Evolutionary conservation across 75 land plant species (phyloP).

Genomic region (Picea sitchensis): DNA sequence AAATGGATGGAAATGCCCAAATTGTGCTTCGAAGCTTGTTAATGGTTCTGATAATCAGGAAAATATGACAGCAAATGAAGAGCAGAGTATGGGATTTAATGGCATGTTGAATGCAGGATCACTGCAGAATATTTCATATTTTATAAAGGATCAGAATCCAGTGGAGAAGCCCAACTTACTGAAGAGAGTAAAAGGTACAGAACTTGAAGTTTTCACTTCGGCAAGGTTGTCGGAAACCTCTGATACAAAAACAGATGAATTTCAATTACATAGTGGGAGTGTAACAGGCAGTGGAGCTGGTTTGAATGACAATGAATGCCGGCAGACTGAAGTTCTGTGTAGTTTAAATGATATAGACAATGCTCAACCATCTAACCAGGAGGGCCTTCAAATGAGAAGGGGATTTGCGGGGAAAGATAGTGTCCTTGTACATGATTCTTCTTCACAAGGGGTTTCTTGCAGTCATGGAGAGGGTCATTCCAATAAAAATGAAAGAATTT

Average conservation of each 20-base stretch:
- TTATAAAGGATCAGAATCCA: neutral
- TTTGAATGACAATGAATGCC: neutral
- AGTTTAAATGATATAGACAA: neutral
- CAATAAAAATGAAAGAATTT: neutral
- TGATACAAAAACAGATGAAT: neutral
- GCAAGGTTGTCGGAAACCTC: neutral
- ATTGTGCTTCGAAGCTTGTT: slow-evolving; percentile 31
- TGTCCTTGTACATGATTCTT: neutral
- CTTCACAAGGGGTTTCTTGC: neutral
- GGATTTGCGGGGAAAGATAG: neutral
- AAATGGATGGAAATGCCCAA: slow-evolving; percentile 90
- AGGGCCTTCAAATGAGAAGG: neutral
- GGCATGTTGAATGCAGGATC: too few species aligned
- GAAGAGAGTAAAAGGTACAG: neutral
- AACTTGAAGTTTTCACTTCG: neutral
- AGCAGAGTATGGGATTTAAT: too few species aligned
- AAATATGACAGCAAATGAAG: too few species aligned
- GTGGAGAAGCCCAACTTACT: neutral
- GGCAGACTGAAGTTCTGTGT: neutral
- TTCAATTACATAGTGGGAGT: neutral
- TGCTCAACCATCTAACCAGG: neutral
- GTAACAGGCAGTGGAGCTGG: neutral
- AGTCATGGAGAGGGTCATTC: neutral
- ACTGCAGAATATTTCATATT: neutral
- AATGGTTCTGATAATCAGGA: neutral